phyloP scores from a whole-genome alignment of 2,329 filamentous ascomycete species.

The Aureobasidium sp. region DNA sequence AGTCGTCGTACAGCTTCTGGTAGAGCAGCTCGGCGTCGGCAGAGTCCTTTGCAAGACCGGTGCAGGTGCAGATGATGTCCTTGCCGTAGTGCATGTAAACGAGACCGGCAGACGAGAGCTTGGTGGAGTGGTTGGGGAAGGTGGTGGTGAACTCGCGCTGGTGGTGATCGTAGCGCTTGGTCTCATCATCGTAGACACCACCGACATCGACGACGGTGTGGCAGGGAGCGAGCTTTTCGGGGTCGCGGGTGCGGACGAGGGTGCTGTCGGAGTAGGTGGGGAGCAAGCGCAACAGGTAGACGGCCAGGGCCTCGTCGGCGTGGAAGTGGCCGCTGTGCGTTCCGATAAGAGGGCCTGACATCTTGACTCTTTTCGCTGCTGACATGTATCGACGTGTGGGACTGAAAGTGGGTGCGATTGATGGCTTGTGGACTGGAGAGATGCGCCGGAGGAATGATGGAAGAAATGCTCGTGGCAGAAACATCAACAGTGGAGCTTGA shows the following conservation, averaged over 20 bases:
- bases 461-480: constrained; percentile 4
- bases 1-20: constrained; percentile 83
- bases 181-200: constrained; percentile 72
- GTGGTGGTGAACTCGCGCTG: constrained; percentile 81
- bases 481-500: not conserved
- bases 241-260: constrained; percentile 82
- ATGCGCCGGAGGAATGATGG: not conserved
- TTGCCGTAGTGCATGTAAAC: constrained; percentile 95
- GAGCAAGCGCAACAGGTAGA: constrained; percentile 87
- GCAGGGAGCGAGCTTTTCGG: constrained; percentile 65
- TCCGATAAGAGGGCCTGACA: constrained; percentile 60
- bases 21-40: constrained; percentile 67
- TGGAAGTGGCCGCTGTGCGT: constrained; percentile 99
- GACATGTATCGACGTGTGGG: constrained; percentile 7
- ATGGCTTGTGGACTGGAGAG: not conserved
- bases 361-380: constrained; percentile 73
- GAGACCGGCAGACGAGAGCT: constrained; percentile 86
- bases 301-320: constrained; percentile 93
- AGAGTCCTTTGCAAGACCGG: constrained; percentile 50
- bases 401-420: not conserved
- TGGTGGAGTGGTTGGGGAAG: constrained; percentile 76
- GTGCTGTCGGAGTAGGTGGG: constrained; percentile 65
- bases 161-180: constrained; percentile 90
- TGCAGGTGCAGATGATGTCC: constrained; percentile 64
- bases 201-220: constrained; percentile 98